Percentiles rank a stretch among this genome's conserved stretches.
phyloP scores from a whole-genome alignment of 257 asterid species.

The Salvia rosmarinus region DNA sequence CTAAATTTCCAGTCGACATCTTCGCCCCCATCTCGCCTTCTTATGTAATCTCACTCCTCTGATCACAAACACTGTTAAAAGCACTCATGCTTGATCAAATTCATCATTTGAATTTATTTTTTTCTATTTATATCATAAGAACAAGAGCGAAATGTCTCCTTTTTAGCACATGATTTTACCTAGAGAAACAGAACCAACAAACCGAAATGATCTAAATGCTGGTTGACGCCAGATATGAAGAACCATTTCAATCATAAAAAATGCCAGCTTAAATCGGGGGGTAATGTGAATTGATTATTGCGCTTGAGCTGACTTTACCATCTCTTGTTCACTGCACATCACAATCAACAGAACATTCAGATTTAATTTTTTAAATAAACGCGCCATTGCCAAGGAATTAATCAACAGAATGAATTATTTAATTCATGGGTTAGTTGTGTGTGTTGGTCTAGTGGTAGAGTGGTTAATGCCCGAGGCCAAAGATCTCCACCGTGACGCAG shows the following conservation, averaged over 20 bases:
- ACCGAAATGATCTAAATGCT: background rate
- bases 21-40: slow-evolving; percentile 46
- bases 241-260: slow-evolving; percentile 18
- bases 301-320: slow-evolving; percentile 36
- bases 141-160: background rate
- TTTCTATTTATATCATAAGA: background rate
- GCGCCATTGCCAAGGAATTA: slow-evolving; percentile 29
- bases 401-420: background rate
- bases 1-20: slow-evolving; percentile 13
- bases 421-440: too few species aligned
- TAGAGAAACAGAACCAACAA: slow-evolving; percentile 20
- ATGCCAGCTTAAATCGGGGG: slow-evolving; percentile 1
- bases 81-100: background rate
- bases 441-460: too few species aligned
- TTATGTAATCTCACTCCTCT: background rate
- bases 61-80: slow-evolving; percentile 2
- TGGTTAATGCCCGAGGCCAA: too few species aligned
- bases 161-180: slow-evolving; percentile 6
- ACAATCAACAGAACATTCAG: slow-evolving; percentile 20
- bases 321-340: slow-evolving; percentile 13
- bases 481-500: too few species aligned
- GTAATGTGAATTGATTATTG: background rate
- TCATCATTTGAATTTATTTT: background rate
- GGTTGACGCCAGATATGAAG: slow-evolving; percentile 12
- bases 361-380: background rate